phyloP scores from a whole-genome alignment of 257 asterid species.

The Ocimum tenuiflorum region DNA sequence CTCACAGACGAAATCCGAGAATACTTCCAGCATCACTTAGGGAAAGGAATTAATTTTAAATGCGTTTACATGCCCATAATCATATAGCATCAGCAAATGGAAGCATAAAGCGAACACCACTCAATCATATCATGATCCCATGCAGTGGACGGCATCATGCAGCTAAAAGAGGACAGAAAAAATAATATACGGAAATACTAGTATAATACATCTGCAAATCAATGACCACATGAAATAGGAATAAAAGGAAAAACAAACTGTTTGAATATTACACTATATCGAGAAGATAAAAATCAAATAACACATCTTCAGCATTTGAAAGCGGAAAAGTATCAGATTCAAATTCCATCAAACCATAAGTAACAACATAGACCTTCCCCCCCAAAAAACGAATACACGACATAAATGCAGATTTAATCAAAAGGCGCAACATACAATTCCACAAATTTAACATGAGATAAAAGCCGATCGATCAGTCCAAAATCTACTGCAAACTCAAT shows the following conservation, averaged over 20 bases:
- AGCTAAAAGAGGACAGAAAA: neutral
- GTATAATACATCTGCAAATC: too few relatives aligned
- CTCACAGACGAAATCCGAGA: neutral
- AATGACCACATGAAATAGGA: neutral
- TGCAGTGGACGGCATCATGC: neutral
- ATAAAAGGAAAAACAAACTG: neutral
- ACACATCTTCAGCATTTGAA: too few relatives aligned
- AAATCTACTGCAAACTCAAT: neutral
- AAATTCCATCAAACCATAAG: neutral
- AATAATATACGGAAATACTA: neutral
- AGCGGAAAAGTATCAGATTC: too few relatives aligned
- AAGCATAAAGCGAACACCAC: neutral
- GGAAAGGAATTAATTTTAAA: neutral
- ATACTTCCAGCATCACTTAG: neutral
- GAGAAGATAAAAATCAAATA: neutral
- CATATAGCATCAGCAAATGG: neutral
- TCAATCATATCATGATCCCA: neutral
- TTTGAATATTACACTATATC: neutral
- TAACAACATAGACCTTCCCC: neutral
- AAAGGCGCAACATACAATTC: neutral
- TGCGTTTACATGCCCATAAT: neutral
- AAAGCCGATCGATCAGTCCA: neutral
- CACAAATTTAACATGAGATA: constrained; percentile 2
- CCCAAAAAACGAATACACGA: too few relatives aligned
- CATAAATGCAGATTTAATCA: neutral